phyloP scores from a whole-genome alignment of 768 basidiomycete genomes.

The Agaricus sinodeliciosus region DNA sequence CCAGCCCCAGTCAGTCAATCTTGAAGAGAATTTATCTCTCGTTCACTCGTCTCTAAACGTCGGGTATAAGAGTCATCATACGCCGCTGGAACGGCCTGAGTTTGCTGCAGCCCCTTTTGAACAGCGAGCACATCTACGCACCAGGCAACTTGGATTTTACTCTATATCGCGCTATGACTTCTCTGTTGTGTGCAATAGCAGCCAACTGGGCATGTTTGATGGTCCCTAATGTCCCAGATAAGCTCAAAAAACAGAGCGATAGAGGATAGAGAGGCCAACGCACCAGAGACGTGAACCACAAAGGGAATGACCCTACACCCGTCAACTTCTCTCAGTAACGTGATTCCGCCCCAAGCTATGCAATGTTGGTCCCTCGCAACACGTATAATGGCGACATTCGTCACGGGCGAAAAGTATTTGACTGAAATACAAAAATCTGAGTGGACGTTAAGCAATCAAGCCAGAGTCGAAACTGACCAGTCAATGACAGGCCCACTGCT shows the following conservation, averaged over 20 bases:
- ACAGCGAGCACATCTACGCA: constrained; percentile 18
- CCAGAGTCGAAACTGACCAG: constrained; percentile 37
- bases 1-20: constrained; percentile 30
- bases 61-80: constrained; percentile 57
- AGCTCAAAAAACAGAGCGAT: too few relatives aligned
- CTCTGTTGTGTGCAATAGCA: constrained; percentile 67
- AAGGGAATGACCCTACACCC: constrained; percentile 59
- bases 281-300: constrained; percentile 67
- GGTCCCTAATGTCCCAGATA: constrained; percentile 47
- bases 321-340: constrained; percentile 59
- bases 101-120: neutral
- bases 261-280: neutral
- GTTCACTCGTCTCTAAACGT: constrained; percentile 8
- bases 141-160: constrained; percentile 47
- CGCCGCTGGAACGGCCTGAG: constrained; percentile 27
- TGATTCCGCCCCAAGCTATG: constrained; percentile 75
- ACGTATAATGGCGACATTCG: constrained; percentile 79
- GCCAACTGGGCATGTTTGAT: constrained; percentile 81
- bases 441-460: neutral
- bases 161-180: constrained; percentile 38
- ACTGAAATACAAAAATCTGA: constrained; percentile 36
- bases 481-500: constrained; percentile 62
- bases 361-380: constrained; percentile 77
- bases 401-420: constrained; percentile 83
- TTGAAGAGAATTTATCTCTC: constrained; percentile 60